phyloP scores from a whole-genome alignment of 202 grass and related monocot species.

The Schoenoplectus triqueter region DNA sequence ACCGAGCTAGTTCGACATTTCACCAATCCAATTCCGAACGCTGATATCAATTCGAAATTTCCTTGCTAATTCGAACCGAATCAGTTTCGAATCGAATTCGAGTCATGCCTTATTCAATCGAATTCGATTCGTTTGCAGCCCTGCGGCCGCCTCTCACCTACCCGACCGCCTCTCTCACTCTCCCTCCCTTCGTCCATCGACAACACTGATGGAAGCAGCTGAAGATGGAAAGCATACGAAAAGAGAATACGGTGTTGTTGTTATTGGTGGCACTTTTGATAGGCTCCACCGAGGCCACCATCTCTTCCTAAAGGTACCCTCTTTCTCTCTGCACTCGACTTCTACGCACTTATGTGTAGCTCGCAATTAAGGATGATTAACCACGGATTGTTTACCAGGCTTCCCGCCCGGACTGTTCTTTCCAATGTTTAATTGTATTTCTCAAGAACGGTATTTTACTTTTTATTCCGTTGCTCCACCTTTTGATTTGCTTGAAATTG shows the following conservation, averaged over 20 bases:
- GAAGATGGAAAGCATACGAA: background rate
- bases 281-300: constrained; percentile 87
- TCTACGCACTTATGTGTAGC: background rate
- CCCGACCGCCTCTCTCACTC: background rate
- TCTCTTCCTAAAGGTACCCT: constrained; percentile 71
- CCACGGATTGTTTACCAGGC: background rate
- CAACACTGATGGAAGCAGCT: background rate
- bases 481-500: background rate
- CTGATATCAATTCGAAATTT: too few species aligned
- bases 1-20: too few species aligned
- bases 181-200: background rate
- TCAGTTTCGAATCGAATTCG: too few species aligned
- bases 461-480: background rate
- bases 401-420: background rate
- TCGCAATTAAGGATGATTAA: constrained; percentile 18
- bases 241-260: constrained; percentile 54
- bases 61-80: too few species aligned
- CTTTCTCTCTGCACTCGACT: background rate
- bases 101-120: too few species aligned
- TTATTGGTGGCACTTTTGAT: constrained; percentile 95
- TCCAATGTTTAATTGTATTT: background rate
- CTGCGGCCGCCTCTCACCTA: background rate
- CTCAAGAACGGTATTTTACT: background rate
- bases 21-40: too few species aligned
- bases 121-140: too few species aligned